A percentile compares a stretch with the other conserved stretches of the same genome.
Evolutionary conservation across 1,139 yeast species (phyloP).

Genomic region (Kodamaea derodonti): DNA sequence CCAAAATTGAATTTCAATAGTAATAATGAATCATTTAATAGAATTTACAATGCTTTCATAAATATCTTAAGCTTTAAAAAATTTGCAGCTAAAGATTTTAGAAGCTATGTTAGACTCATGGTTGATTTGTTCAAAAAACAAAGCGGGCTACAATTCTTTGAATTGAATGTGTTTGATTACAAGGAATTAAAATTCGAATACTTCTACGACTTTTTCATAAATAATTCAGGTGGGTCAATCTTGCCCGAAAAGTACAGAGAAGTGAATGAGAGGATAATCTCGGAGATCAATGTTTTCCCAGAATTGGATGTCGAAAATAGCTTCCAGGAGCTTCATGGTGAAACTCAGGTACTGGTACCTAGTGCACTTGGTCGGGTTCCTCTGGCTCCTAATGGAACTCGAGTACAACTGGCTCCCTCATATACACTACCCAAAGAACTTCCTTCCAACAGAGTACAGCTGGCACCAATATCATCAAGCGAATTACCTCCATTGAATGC

Average conservation of each 20-base stretch:
- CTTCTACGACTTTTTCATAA: constrained; percentile 19
- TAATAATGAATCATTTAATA: constrained; percentile 12
- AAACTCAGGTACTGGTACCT: background rate
- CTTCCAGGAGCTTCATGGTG: background rate
- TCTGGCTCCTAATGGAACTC: background rate
- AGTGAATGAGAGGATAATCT: constrained; percentile 13
- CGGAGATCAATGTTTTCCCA: constrained; percentile 11
- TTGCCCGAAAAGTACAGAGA: constrained; percentile 15
- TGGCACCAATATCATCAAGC: background rate
- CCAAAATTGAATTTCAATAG: constrained; percentile 7
- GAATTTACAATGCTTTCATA: constrained; percentile 23
- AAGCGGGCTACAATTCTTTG: constrained; percentile 21
- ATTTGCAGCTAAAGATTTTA: constrained; percentile 10
- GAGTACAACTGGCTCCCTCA: too few species aligned
- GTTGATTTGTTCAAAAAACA: constrained; percentile 23
- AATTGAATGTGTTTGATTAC: constrained; percentile 14
- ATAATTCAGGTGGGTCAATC: constrained; percentile 9
- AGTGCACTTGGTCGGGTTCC: background rate
- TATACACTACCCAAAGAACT: background rate
- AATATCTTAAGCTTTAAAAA: constrained; percentile 18
- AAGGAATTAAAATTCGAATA: constrained; percentile 19
- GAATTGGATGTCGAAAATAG: constrained; percentile 10
- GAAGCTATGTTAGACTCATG: constrained; percentile 20
- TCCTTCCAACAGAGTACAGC: background rate
- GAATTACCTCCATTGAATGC: background rate